These are phyloP conservation scores for Prunella vulgaris DNA, from an alignment of 257 asterid genomes.

Conservation along the genomic window DNA sequence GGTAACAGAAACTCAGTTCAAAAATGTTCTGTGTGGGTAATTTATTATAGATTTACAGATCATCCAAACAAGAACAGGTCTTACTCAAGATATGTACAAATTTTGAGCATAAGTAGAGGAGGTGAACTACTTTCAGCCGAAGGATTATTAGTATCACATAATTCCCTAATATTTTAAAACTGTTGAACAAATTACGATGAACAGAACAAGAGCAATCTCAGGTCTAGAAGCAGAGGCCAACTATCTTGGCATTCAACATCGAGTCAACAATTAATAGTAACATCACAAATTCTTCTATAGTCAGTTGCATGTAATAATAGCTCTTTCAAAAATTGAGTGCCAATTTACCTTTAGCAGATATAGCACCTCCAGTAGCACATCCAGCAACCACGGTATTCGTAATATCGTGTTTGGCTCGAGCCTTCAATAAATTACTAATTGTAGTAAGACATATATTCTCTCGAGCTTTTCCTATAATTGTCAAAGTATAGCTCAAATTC, in stretches of 20 bases:
- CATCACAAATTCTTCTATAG: not conserved
- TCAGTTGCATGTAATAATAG: not conserved
- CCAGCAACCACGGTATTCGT: slow-evolving; percentile 95
- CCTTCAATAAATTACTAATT: slow-evolving; percentile 41
- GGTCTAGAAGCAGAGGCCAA: not conserved
- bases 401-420: slow-evolving; percentile 84
- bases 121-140: not conserved
- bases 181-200: not conserved
- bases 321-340: not conserved
- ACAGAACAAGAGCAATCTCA: not conserved
- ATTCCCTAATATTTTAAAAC: not conserved
- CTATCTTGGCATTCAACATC: not conserved
- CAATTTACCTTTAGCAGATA: slow-evolving; percentile 77
- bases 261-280: not conserved
- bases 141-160: not conserved
- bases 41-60: not conserved
- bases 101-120: not conserved
- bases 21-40: not conserved
- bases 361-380: slow-evolving; percentile 78
- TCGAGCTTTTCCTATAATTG: not conserved
- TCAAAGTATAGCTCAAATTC: slow-evolving; percentile 3
- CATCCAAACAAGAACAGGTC: not conserved
- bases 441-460: not conserved
- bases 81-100: not conserved
- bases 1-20: not conserved